Evolutionary conservation across 192 early-diverging fungal genomes (phyloP).

Genomic region (Paraglomus brasilianum): DNA sequence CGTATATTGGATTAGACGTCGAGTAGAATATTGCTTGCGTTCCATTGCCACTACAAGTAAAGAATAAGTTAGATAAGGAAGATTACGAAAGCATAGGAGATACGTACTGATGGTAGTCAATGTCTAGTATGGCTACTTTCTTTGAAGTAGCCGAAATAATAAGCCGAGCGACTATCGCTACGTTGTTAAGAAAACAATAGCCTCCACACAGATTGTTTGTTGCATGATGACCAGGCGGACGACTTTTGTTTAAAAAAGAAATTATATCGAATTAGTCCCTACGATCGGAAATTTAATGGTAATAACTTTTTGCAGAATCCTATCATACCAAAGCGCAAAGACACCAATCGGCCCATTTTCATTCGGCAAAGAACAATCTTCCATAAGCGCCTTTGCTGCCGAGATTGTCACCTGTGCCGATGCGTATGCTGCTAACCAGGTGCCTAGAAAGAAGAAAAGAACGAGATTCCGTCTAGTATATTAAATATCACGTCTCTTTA

Average conservation of each 20-base stretch:
- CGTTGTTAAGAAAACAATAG: conserved; percentile 57
- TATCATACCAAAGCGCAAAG: conserved; percentile 45
- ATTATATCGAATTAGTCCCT: no score
- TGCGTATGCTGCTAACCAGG: conserved; percentile 61
- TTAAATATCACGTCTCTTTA: conserved; percentile 2
- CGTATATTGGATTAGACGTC: conserved; percentile 58
- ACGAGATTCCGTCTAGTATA: neutral
- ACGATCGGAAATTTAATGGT: no score
- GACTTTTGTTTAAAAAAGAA: no score
- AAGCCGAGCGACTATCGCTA: conserved; percentile 48
- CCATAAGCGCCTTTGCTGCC: conserved; percentile 46
- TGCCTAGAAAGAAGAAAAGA: conserved; percentile 41
- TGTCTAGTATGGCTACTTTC: conserved; percentile 52
- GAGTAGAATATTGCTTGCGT: conserved; percentile 57
- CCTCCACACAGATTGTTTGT: conserved; percentile 51
- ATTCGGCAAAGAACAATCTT: conserved; percentile 34
- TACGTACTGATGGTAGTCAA: conserved; percentile 59
- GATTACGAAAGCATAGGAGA: neutral
- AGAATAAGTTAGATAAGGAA: neutral
- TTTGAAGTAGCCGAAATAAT: conserved; percentile 43
- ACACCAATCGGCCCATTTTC: conserved; percentile 42
- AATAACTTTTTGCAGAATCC: neutral
- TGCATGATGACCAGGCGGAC: conserved; percentile 64
- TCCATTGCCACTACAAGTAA: conserved; percentile 49
- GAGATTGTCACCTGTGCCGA: conserved; percentile 68